Evolutionary conservation across 495 filamentous ascomycete species (phyloP), one percentile per base, ranked within the genome.

Genomic region (Niebla homalea): DNA sequence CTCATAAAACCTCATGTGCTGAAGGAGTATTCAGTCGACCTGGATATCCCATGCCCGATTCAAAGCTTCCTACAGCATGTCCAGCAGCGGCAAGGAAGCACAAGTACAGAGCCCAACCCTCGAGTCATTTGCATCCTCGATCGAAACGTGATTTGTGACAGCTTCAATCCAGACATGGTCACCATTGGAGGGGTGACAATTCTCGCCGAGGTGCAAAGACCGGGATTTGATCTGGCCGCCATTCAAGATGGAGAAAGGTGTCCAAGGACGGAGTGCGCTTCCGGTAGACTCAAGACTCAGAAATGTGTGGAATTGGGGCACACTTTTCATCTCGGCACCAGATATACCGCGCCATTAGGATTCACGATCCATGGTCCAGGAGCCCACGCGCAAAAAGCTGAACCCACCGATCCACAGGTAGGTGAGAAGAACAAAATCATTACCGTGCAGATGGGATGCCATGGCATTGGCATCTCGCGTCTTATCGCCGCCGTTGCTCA

Each of bases 381-480:
- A 14, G 45, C 56, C 25, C 41, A 56, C 23, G 1, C 52, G 11
- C 49, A 48, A 22, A 44, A 44, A 2, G 15, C 50, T 51, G n/a
- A 8, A 46, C 29, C 26, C 12, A 42, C 39, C 10, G 21, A 42
- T 42, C 39, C 39, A 7, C 39, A 19, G 39, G 32, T 14, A 15
- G 51, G 56, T 12, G 52, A 47, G n/a, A 15, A 26, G 35, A 39
- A 57, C 32, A 47, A 63, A 40, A 46, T 64, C 46, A 63, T 62
- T 23, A 68, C 80, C 0, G 74, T 96, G 64, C 76, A 92, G 48
- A 96, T 97, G 90, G 92, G 92, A 42, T 98, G 93, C 56, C 85
- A 97, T 57, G 92, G 92, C 1, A 95, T 98, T 51, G 92, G 92
- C 0, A 75, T 98, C 20, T 94, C 89, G 1, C 83, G 92, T 26